Conservation (phyloP, 192 early-diverging fungal genomes). For the Backusella sp. region DNA sequence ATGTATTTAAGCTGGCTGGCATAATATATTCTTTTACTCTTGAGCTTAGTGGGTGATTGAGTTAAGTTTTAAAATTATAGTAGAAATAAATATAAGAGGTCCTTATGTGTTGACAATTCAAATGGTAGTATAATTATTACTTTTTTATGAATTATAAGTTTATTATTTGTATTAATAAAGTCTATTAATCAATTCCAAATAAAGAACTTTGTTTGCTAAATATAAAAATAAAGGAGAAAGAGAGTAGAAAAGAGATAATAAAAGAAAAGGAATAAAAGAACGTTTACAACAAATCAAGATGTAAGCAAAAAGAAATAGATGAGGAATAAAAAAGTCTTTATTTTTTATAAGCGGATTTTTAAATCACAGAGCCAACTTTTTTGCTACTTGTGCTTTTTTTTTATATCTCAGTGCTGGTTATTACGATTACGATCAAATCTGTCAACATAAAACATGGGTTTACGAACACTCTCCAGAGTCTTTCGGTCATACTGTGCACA, state of each 20-base stretch:
- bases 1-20: not conserved
- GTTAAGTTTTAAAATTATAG: too few relatives aligned
- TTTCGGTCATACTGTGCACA: not conserved
- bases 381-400: too few relatives aligned
- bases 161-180: not conserved
- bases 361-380: too few relatives aligned
- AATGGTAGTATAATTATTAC: too few relatives aligned
- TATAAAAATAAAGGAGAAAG: not conserved
- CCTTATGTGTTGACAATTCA: not conserved
- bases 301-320: not conserved
- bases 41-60: not conserved
- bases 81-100: too few relatives aligned
- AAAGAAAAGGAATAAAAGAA: not conserved
- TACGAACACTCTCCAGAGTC: not conserved
- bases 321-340: not conserved
- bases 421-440: not conserved
- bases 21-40: not conserved
- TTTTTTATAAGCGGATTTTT: too few relatives aligned
- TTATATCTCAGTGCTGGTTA: not conserved
- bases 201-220: too few relatives aligned
- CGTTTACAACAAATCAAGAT: not conserved
- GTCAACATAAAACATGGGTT: not conserved
- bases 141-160: not conserved
- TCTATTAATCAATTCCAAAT: too few relatives aligned
- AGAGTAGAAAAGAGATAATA: not conserved